A percentile compares a stretch with the other conserved stretches of the same genome.
These are phyloP conservation scores for Syncephalis fuscata DNA, from an alignment of 371 early-diverging fungal species.

Conservation along the genomic window DNA sequence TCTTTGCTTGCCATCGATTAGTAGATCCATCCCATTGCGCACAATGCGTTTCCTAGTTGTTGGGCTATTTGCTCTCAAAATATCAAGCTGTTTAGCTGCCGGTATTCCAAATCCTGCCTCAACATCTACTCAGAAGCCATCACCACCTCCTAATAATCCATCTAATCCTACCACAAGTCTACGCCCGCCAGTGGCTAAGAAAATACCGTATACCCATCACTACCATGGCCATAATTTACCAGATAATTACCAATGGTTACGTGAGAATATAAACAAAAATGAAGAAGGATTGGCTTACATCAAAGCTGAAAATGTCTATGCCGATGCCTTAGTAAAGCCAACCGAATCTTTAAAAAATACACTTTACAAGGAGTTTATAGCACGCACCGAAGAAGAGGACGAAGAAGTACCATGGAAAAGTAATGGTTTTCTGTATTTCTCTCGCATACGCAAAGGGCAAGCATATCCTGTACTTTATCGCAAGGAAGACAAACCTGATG, in stretches of 20 bases:
- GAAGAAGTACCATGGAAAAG: background rate
- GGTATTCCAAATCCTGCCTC: too few species aligned
- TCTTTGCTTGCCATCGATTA: too few species aligned
- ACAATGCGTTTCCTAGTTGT: too few species aligned
- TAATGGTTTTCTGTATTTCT: background rate
- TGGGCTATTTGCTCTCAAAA: too few species aligned
- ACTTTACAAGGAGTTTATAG: slow-evolving; percentile 1
- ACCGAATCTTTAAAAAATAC: background rate
- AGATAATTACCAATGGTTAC: slow-evolving; percentile 4
- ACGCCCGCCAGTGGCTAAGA: background rate
- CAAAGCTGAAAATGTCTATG: slow-evolving; percentile 1
- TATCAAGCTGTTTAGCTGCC: too few species aligned
- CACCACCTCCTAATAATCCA: too few species aligned
- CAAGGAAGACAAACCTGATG: background rate
- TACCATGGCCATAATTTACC: background rate
- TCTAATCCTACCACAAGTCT: too few species aligned
- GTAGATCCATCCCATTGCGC: too few species aligned
- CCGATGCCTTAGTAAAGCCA: background rate
- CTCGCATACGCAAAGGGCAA: background rate
- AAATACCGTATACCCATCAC: background rate
- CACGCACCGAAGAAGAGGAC: background rate
- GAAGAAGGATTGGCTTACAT: background rate
- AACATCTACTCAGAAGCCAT: too few species aligned
- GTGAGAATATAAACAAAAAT: background rate
- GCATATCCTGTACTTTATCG: slow-evolving; percentile 1